Evolutionary conservation across 805 yeast species (phyloP).

Genomic region (Saccharomycopsis capsularis): DNA sequence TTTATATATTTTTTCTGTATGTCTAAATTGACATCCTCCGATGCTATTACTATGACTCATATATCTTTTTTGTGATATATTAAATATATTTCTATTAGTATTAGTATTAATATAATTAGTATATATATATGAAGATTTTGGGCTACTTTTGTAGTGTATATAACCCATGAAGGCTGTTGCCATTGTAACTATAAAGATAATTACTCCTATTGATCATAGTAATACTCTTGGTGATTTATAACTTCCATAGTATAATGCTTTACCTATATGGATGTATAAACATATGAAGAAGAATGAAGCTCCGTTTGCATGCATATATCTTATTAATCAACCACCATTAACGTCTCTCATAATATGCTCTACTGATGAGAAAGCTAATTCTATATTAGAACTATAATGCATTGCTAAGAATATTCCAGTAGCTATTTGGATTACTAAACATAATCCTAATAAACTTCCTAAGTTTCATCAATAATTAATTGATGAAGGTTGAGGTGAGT

Average conservation of each 20-base stretch:
- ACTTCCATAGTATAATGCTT: conserved; percentile 20
- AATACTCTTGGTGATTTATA: conserved; percentile 17
- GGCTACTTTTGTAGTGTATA: conserved; percentile 2
- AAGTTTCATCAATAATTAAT: conserved; percentile 9
- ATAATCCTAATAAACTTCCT: conserved; percentile 11
- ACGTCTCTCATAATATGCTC: conserved; percentile 20
- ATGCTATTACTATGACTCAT: no score
- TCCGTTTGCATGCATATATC: conserved; percentile 19
- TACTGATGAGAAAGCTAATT: conserved; percentile 18
- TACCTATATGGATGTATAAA: conserved; percentile 20
- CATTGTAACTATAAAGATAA: conserved; percentile 19
- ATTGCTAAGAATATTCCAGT: conserved; percentile 9
- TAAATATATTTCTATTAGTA: no score
- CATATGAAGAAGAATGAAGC: conserved; percentile 21
- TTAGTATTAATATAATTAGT: no score
- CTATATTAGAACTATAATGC: conserved; percentile 12
- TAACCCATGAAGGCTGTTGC: conserved; percentile 21
- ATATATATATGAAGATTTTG: conserved; percentile 1
- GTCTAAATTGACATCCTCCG: no score
- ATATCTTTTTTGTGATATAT: no score
- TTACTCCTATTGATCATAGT: conserved; percentile 20
- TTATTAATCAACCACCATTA: conserved; percentile 19
- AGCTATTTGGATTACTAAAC: conserved; percentile 10
- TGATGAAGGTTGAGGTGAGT: conserved; percentile 12
- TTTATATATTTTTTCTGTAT: no score